phyloP scores from a whole-genome alignment of 192 early-diverging fungal genomes.

The Chytriomyces hyalinus region DNA sequence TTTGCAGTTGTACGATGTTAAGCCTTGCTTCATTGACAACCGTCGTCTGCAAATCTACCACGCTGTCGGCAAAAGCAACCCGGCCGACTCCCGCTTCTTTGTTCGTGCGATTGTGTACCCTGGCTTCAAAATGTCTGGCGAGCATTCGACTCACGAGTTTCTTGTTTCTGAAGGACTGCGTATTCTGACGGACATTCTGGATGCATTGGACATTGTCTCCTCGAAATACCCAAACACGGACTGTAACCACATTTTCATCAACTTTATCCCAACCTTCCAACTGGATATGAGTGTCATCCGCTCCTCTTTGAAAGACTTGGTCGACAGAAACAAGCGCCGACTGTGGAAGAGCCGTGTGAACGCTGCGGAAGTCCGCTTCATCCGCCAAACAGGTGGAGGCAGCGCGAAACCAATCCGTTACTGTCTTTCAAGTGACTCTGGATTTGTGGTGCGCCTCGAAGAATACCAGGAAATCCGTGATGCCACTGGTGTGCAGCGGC shows the following conservation, averaged over 20 bases:
- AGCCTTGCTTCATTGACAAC: conserved; percentile 93
- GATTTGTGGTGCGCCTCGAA: conserved; percentile 89
- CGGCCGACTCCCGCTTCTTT: conserved; percentile 95
- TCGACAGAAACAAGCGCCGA: conserved; percentile 92
- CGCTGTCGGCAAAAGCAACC: conserved; percentile 91
- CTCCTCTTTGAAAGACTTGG: conserved; percentile 81
- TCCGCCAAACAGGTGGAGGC: conserved; percentile 67
- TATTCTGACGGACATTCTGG: conserved; percentile 90
- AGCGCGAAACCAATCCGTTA: conserved; percentile 83
- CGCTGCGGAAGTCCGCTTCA: conserved; percentile 96
- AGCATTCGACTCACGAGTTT: conserved; percentile 89
- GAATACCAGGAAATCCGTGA: conserved; percentile 91
- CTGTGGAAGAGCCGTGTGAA: conserved; percentile 94
- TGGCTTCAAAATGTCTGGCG: conserved; percentile 73
- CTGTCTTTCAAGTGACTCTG: conserved; percentile 89
- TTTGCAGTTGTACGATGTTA: conserved; percentile 93
- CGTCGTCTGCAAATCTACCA: conserved; percentile 96
- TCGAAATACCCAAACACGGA: conserved; percentile 92
- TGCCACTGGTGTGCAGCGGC: conserved; percentile 76
- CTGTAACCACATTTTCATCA: conserved; percentile 98
- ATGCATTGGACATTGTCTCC: conserved; percentile 92
- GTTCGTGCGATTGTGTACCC: conserved; percentile 95
- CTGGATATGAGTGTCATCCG: conserved; percentile 86
- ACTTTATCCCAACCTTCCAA: conserved; percentile 96
- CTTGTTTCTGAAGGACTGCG: conserved; percentile 94